These are phyloP conservation scores for Citrus cavaleriei DNA, from an alignment of 345 rosid species.

Conservation along the genomic window DNA sequence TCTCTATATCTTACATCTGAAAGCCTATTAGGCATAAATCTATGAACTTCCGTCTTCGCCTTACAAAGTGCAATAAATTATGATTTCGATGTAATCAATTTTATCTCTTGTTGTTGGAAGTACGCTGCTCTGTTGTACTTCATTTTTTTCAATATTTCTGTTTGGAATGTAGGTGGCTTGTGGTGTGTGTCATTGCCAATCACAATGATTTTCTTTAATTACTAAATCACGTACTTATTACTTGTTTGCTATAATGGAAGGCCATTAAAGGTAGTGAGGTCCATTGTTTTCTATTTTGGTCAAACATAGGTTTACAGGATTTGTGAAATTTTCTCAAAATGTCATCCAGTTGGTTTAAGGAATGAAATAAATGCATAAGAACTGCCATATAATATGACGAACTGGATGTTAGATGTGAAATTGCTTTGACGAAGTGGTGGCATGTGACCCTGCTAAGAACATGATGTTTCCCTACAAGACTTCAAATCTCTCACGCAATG, in stretches of 20 bases:
- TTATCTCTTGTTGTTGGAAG: neutral
- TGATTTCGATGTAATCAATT: neutral
- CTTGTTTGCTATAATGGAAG: neutral
- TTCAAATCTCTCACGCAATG: neutral
- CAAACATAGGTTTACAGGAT: neutral
- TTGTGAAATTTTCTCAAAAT: neutral
- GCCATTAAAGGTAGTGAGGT: neutral
- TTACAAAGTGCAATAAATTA: neutral
- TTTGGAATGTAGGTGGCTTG: neutral
- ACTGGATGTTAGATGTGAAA: neutral
- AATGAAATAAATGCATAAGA: neutral
- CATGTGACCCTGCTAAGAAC: neutral
- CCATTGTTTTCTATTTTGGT: neutral
- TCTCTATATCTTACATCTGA: neutral
- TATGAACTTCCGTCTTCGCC: neutral
- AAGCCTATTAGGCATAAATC: neutral
- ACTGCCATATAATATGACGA: neutral
- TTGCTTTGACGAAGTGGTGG: neutral
- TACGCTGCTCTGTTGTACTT: neutral
- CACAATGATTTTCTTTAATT: neutral
- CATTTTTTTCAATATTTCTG: neutral
- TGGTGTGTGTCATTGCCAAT: neutral
- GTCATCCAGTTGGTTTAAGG: neutral
- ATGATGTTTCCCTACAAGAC: neutral
- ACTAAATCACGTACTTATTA: neutral